Conservation (phyloP, 257 asterid species). For the Jacaranda copaia region DNA sequence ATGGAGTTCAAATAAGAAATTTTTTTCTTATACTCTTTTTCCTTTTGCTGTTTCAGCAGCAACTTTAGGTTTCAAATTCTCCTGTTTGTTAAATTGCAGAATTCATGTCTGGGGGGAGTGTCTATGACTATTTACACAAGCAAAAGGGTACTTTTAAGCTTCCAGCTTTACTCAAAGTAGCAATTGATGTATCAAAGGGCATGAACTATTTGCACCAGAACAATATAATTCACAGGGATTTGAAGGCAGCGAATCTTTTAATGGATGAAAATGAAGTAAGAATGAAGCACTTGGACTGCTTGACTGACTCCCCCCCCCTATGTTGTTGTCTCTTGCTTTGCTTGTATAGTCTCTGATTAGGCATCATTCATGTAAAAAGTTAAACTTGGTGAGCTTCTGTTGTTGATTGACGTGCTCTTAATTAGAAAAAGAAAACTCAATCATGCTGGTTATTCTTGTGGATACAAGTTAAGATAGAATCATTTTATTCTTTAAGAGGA, state of each 20-base stretch:
- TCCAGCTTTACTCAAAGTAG: slow-evolving; percentile 88
- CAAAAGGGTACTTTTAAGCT: slow-evolving; percentile 91
- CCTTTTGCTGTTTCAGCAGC: slow-evolving; percentile 24
- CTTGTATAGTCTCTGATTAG: slow-evolving; percentile 13
- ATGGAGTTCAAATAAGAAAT: too few species aligned
- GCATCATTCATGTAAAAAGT: slow-evolving; percentile 6
- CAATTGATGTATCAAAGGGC: slow-evolving; percentile 94
- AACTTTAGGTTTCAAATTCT: slow-evolving; percentile 25
- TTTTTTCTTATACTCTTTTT: neutral
- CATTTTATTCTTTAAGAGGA: slow-evolving; percentile 12
- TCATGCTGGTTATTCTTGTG: slow-evolving; percentile 7
- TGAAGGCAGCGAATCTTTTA: slow-evolving; percentile 97
- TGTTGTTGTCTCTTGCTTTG: neutral
- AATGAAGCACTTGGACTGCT: slow-evolving; percentile 8
- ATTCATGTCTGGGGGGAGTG: slow-evolving; percentile 97
- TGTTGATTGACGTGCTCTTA: neutral
- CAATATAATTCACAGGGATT: slow-evolving; percentile 93
- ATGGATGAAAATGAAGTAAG: slow-evolving; percentile 97
- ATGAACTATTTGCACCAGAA: slow-evolving; percentile 98
- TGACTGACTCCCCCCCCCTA: slow-evolving; percentile 7
- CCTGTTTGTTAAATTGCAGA: slow-evolving; percentile 56
- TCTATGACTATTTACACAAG: slow-evolving; percentile 93
- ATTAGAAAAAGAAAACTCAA: neutral
- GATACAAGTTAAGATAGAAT: neutral
- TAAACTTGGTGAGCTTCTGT: slow-evolving; percentile 20